phyloP scores from a whole-genome alignment of 805 yeast genomes.

The Hanseniaspora clermontiae region DNA sequence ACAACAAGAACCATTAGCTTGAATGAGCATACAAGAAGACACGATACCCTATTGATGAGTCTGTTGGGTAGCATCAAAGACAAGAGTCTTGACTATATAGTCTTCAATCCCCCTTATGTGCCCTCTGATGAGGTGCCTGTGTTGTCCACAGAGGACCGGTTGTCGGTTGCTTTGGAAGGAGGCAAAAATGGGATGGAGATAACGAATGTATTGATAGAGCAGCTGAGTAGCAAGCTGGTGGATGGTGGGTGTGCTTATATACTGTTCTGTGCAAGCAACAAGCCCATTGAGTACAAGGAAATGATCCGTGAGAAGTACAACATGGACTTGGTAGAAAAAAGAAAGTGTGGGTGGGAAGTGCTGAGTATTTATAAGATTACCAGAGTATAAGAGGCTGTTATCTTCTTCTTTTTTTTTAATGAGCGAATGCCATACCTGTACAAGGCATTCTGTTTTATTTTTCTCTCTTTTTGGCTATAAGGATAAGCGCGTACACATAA shows the following conservation, averaged over 20 bases:
- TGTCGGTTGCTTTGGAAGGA: conserved; percentile 81
- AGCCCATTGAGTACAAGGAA: conserved; percentile 47
- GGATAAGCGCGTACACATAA: no score
- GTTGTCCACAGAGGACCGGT: conserved; percentile 47
- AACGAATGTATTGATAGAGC: conserved; percentile 50
- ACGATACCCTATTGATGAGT: conserved; percentile 45
- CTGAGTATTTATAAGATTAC: conserved; percentile 57
- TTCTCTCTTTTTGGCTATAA: no score
- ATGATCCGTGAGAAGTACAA: conserved; percentile 36
- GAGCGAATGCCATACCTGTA: no score
- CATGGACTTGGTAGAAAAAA: conserved; percentile 38
- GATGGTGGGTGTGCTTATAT: conserved; percentile 68
- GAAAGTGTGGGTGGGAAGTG: conserved; percentile 96
- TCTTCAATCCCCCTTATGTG: conserved; percentile 95
- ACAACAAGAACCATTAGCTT: conserved; percentile 33
- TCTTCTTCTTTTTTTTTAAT: no score
- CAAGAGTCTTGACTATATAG: conserved; percentile 49
- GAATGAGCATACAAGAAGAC: conserved; percentile 19
- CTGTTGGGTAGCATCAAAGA: conserved; percentile 40
- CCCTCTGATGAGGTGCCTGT: conserved; percentile 70
- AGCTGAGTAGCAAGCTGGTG: conserved; percentile 42
- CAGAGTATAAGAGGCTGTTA: not conserved
- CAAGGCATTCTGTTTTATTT: no score
- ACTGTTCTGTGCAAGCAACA: conserved; percentile 81
- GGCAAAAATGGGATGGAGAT: conserved; percentile 85